Evolutionary conservation across 1,284 basidiomycete genomes (phyloP).

Genomic region (Ustanciosporium gigantosporum): DNA sequence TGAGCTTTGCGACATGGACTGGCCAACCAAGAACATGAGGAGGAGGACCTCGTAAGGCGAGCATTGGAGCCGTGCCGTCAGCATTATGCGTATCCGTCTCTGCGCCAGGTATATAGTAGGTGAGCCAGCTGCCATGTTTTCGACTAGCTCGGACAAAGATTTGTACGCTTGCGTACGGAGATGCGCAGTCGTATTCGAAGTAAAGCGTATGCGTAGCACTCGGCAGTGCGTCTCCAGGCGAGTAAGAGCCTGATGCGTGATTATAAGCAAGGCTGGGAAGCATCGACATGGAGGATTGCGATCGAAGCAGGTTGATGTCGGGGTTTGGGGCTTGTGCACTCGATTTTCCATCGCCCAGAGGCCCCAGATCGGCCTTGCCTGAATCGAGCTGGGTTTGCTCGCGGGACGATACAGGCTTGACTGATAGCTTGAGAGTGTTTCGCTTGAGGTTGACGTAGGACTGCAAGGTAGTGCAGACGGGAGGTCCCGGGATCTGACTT

Average conservation of each 20-base stretch:
- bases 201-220: slow-evolving; percentile 45
- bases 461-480: slow-evolving; percentile 52
- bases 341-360: not conserved
- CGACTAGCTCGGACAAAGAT: slow-evolving; percentile 52
- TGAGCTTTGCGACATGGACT: slow-evolving; percentile 42
- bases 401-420: not conserved
- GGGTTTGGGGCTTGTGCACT: not conserved
- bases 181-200: slow-evolving; percentile 55
- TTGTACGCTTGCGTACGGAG: slow-evolving; percentile 47
- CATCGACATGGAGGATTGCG: slow-evolving; percentile 16
- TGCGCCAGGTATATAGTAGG: slow-evolving; percentile 4
- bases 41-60: slow-evolving; percentile 39
- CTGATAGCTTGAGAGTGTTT: slow-evolving; percentile 45
- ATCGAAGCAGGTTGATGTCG: slow-evolving; percentile 23
- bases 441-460: slow-evolving; percentile 57
- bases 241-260: not conserved
- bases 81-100: not conserved
- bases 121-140: slow-evolving; percentile 54
- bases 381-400: no score
- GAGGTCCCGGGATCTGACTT: slow-evolving; percentile 4
- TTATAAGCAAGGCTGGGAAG: slow-evolving; percentile 23
- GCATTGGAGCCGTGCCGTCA: slow-evolving; percentile 7
- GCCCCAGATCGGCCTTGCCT: not conserved
- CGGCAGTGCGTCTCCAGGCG: slow-evolving; percentile 10
- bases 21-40: slow-evolving; percentile 55